Percentiles rank a stretch among this genome's conserved stretches.
Conservation (phyloP, 768 basidiomycete species). For the Termitomyces sp. region DNA sequence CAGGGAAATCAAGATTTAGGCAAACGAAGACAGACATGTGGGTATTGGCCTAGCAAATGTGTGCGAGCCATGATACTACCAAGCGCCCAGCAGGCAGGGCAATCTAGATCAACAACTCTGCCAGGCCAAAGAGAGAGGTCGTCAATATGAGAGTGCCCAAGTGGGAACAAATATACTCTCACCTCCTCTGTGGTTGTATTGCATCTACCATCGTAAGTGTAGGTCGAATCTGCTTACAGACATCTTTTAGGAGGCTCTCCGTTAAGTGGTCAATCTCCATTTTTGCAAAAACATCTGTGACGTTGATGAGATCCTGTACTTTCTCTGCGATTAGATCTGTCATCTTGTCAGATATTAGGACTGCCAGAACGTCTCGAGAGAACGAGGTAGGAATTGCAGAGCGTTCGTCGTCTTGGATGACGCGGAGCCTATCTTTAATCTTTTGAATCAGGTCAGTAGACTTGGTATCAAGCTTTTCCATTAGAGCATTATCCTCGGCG, state of each 20-base stretch:
- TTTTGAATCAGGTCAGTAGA: not conserved
- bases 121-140: not conserved
- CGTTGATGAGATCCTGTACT: not conserved
- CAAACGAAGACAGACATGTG: not conserved
- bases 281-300: not conserved
- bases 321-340: not conserved
- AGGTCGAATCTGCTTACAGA: not conserved
- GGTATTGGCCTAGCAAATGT: not conserved
- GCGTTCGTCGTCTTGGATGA: not conserved
- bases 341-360: conserved; percentile 4
- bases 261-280: not conserved
- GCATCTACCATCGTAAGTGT: conserved; percentile 2
- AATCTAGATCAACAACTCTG: not conserved
- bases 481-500: not conserved
- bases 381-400: not conserved
- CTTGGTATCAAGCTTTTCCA: not conserved
- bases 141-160: not conserved
- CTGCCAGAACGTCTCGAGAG: not conserved
- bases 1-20: not conserved
- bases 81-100: not conserved
- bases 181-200: not conserved
- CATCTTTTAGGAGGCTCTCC: not conserved
- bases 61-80: not conserved
- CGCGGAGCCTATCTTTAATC: not conserved
- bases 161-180: not conserved